Conservation (phyloP, 495 filamentous ascomycete species). For the Lentithecium fluviatile region DNA sequence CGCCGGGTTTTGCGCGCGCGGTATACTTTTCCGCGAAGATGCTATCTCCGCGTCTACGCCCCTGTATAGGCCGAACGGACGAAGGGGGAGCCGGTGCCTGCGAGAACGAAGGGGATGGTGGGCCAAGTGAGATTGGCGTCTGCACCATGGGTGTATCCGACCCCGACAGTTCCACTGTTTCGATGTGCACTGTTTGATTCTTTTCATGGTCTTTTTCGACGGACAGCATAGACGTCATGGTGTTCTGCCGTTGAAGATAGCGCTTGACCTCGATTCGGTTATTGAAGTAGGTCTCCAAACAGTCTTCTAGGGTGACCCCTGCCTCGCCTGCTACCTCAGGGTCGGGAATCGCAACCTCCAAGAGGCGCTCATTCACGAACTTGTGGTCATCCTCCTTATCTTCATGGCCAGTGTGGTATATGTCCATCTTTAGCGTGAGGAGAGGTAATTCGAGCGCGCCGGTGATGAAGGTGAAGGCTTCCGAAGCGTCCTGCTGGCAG, state of each 20-base stretch:
- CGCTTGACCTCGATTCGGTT: constrained; percentile 87
- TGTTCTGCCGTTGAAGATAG: constrained; percentile 64
- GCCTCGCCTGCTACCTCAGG: constrained; percentile 54
- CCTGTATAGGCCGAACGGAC: constrained; percentile 28
- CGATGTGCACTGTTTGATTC: constrained; percentile 54
- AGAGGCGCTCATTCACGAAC: constrained; percentile 82
- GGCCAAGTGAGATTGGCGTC: constrained; percentile 42
- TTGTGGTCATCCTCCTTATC: constrained; percentile 85
- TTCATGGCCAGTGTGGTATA: constrained; percentile 86
- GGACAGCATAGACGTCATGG: constrained; percentile 50
- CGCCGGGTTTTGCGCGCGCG: constrained; percentile 37
- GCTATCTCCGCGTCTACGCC: constrained; percentile 54
- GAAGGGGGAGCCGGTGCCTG: neutral
- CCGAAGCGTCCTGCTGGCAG: constrained; percentile 88
- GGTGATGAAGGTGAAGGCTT: constrained; percentile 93
- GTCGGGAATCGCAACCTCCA: constrained; percentile 84
- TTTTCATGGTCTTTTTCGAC: constrained; percentile 53
- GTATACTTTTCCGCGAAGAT: constrained; percentile 62
- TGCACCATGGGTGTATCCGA: constrained; percentile 45
- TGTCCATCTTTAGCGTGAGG: constrained; percentile 88
- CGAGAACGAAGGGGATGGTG: constrained; percentile 18
- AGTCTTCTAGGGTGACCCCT: constrained; percentile 77
- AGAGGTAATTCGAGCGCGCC: constrained; percentile 83
- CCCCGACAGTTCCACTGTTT: constrained; percentile 55
- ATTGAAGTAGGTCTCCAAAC: constrained; percentile 92